phyloP scores from a whole-genome alignment of 768 basidiomycete genomes.

The Termitomyces sp. region DNA sequence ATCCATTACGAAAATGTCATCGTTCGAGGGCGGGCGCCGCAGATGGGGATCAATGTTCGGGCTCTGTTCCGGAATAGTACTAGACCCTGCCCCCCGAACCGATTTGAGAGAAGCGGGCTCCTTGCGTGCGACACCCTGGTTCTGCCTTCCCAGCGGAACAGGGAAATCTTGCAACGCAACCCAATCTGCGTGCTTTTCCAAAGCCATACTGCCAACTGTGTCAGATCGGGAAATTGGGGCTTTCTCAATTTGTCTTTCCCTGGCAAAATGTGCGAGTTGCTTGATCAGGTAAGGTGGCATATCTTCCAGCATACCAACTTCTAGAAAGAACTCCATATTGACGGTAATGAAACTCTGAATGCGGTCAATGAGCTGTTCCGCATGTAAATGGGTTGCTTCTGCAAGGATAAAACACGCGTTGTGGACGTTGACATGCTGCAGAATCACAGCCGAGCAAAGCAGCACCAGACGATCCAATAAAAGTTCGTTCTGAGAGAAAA shows the following conservation, averaged over 20 bases:
- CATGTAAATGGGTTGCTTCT: slow-evolving; percentile 79
- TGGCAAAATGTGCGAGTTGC: slow-evolving; percentile 57
- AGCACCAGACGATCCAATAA: slow-evolving; percentile 81
- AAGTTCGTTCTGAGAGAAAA: slow-evolving; percentile 66
- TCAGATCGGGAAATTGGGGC: slow-evolving; percentile 61
- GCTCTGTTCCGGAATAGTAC: slow-evolving; percentile 22
- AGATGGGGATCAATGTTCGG: slow-evolving; percentile 15
- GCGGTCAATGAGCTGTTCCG: slow-evolving; percentile 57
- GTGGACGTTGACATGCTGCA: slow-evolving; percentile 58
- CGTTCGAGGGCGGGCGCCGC: slow-evolving; percentile 33
- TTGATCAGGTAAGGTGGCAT: slow-evolving; percentile 60
- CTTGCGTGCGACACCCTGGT: slow-evolving; percentile 14
- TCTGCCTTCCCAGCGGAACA: slow-evolving; percentile 37
- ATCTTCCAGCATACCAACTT: slow-evolving; percentile 74
- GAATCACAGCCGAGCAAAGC: slow-evolving; percentile 74
- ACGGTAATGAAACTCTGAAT: slow-evolving; percentile 75
- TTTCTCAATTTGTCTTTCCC: slow-evolving; percentile 55
- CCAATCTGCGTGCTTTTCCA: slow-evolving; percentile 68
- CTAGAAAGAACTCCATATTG: slow-evolving; percentile 86
- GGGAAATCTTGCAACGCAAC: slow-evolving; percentile 66
- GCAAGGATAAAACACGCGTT: slow-evolving; percentile 79
- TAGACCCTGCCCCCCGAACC: slow-evolving; percentile 4
- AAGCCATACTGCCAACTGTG: slow-evolving; percentile 42
- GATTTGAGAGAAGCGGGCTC: slow-evolving; percentile 14
- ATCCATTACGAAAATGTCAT: slow-evolving; percentile 86